Base-by-base conservation (phyloP, 306 rosid genomes). In the Amphicarpaea edgeworthii region DNA sequence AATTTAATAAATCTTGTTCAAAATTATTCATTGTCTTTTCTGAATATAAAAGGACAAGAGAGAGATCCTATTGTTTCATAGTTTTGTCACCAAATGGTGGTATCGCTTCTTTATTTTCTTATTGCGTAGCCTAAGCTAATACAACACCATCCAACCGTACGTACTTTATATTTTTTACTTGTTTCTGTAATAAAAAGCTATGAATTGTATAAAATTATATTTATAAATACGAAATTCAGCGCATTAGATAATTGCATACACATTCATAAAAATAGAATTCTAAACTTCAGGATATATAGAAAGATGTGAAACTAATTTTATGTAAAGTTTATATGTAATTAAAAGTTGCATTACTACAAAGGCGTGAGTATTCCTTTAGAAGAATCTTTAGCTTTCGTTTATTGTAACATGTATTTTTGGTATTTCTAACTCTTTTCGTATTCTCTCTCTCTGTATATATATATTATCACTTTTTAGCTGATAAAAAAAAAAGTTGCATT, bases 21-120 rank as follows among this genome's bases (percentile, higher is more conserved):
- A 45, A 12, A 64, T 40, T 41, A 41, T 64, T 19, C 49, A 20
- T 63, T 64, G 32, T 64, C 32, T 64, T 62, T 64, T 64, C 51
- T 62, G 37, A 34, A 12, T 19, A 40, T 20, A 6, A 65, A 34
- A 64, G 10, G 40, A 1, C 6, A 8, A 20, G 12, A 23, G 38
- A 41, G 24, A 20, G 9, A 21, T 38, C 3, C 1, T 32, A 5
- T 26, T 58, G 64, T 58, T 26, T 59, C 15, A 24, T n/a, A 28
- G 19, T 28, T 26, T 59, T 15, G 6, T 59, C 65, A 14, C 16
- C 32, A 9, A 54, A 21, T 20, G 23, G 43, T 32, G 21, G 43
- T 32, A 12, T 60, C n/a, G 0, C n/a, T 59, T 1, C 12, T 28
- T 30, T 59, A 15, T 21, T 24, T 20, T 21, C 40, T 23, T 58